phyloP scores from a whole-genome alignment of 2,329 filamentous ascomycete genomes.

The Zymoseptoria passerinii region DNA sequence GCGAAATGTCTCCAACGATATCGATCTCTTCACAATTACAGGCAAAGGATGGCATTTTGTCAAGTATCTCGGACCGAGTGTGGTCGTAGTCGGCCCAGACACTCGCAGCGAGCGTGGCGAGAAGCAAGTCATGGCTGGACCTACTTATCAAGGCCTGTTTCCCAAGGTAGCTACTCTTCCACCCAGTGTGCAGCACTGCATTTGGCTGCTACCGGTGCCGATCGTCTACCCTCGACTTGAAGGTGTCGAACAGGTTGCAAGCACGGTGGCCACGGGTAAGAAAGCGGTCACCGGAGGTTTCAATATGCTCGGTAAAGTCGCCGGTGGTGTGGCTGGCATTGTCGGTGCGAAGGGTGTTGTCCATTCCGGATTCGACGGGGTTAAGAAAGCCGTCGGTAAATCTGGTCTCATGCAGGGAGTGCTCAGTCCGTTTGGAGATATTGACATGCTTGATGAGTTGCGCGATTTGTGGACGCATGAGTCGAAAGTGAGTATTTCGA shows the following conservation, averaged over 20 bases:
- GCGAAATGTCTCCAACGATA: slow-evolving; percentile 77
- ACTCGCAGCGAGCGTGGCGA: slow-evolving; percentile 86
- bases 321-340: slow-evolving; percentile 87
- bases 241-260: slow-evolving; percentile 80
- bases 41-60: slow-evolving; percentile 98
- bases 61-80: slow-evolving; percentile 86
- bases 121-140: slow-evolving; percentile 85
- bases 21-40: slow-evolving; percentile 91
- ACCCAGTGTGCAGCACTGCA: slow-evolving; percentile 87
- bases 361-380: slow-evolving; percentile 81
- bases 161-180: slow-evolving; percentile 88
- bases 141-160: slow-evolving; percentile 94
- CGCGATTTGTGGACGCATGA: slow-evolving; percentile 98
- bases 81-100: slow-evolving; percentile 84
- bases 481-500: slow-evolving; percentile 55
- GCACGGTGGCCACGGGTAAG: slow-evolving; percentile 89
- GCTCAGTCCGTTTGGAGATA: slow-evolving; percentile 89
- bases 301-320: slow-evolving; percentile 91
- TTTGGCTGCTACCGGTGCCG: slow-evolving; percentile 92
- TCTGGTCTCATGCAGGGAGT: slow-evolving; percentile 92
- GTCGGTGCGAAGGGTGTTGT: slow-evolving; percentile 93
- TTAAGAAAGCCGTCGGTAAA: slow-evolving; percentile 96
- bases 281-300: slow-evolving; percentile 94
- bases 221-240: slow-evolving; percentile 86
- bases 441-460: slow-evolving; percentile 88